A percentile compares a stretch with the other conserved stretches of the same genome.
Evolutionary conservation across 164 flowering plant genomes (phyloP).

Genomic region (Brasenia schreberi): DNA sequence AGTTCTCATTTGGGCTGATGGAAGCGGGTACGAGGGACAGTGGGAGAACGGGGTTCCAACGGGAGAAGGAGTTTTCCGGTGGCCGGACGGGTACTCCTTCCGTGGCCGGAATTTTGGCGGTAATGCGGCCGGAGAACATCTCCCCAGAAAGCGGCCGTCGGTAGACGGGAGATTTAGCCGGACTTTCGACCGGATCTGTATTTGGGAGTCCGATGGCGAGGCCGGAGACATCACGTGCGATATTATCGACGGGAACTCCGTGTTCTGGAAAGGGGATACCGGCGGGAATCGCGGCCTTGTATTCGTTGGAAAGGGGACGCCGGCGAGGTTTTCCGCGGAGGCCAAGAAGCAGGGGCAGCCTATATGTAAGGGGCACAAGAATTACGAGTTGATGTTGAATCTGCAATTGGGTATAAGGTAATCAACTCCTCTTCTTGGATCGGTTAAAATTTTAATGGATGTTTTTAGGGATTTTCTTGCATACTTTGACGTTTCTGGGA

Average conservation of each 20-base stretch:
- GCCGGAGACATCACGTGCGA: slow-evolving; percentile 77
- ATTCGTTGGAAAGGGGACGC: neutral
- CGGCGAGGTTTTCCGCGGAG: slow-evolving; percentile 25
- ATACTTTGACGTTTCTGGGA: neutral
- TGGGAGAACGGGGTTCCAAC: slow-evolving; percentile 47
- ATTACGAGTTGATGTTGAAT: slow-evolving; percentile 18
- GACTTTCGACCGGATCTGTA: slow-evolving; percentile 53
- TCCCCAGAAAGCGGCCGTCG: slow-evolving; percentile 16
- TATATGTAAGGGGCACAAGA: slow-evolving; percentile 20
- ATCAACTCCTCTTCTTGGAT: neutral
- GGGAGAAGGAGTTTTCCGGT: slow-evolving; percentile 20
- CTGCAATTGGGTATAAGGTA: slow-evolving; percentile 20
- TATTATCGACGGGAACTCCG: slow-evolving; percentile 47
- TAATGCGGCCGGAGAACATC: slow-evolving; percentile 1
- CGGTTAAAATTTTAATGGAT: neutral
- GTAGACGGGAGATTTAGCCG: slow-evolving; percentile 20
- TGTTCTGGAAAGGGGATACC: slow-evolving; percentile 9
- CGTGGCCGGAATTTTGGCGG: slow-evolving; percentile 5
- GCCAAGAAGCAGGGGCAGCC: slow-evolving; percentile 36
- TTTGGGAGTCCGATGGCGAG: slow-evolving; percentile 81
- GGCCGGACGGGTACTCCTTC: slow-evolving; percentile 28
- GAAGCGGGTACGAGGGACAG: slow-evolving; percentile 45
- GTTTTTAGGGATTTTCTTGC: neutral
- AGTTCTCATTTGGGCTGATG: slow-evolving; percentile 42
- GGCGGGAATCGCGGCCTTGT: neutral